Evolutionary conservation across 2,329 filamentous ascomycete genomes (phyloP).

Genomic region (Colletotrichum sp.): DNA sequence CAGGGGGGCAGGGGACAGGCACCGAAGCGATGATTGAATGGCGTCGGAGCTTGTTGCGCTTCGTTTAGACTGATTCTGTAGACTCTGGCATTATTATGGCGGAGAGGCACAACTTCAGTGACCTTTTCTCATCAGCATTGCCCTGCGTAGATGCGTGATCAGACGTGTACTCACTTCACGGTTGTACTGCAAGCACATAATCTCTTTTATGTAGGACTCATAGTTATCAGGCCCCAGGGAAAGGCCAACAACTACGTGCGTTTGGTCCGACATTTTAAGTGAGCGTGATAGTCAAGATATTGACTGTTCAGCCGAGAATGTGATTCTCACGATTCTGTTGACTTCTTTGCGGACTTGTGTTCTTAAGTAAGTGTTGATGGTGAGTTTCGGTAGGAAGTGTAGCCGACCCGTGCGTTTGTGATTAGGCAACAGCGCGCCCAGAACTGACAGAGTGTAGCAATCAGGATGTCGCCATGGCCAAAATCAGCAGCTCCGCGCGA

Average conservation of each 20-base stretch:
- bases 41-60: not conserved
- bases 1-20: not conserved
- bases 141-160: not conserved
- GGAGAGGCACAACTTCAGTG: not conserved
- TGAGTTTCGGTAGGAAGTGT: not conserved
- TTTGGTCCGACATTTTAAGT: not conserved
- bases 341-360: not conserved
- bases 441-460: not conserved
- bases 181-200: not conserved
- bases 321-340: not conserved
- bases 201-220: not conserved
- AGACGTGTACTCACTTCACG: not conserved
- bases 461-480: not conserved
- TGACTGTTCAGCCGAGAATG: rapidly evolving
- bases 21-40: not conserved
- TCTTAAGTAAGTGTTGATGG: not conserved
- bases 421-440: not conserved
- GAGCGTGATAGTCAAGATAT: not conserved
- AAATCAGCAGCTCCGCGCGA: not conserved
- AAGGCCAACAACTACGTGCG: not conserved
- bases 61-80: not conserved
- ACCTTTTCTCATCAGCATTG: not conserved
- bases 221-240: rapidly evolving
- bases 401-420: rapidly evolving
- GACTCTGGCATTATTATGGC: not conserved